Evolutionary conservation across 768 basidiomycete species (phyloP).

Genomic region (Collybia mongolica): DNA sequence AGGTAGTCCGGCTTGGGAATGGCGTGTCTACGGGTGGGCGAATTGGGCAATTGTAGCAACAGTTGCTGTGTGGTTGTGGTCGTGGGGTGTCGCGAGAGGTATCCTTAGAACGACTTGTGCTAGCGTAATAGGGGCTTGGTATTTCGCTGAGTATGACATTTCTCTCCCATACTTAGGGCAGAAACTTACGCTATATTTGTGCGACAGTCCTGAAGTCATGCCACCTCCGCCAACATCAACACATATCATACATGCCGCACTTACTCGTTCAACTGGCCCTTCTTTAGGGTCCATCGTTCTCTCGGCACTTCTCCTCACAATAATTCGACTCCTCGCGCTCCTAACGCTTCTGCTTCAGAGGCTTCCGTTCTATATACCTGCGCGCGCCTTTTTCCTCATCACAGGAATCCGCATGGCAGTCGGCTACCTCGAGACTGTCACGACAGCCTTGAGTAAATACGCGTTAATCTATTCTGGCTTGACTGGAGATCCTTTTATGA

Average conservation of each 20-base stretch:
- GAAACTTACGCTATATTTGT: neutral
- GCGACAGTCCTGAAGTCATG: slow-evolving; percentile 28
- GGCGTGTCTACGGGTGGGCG: slow-evolving; percentile 39
- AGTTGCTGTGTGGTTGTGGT: slow-evolving; percentile 65
- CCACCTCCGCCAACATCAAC: slow-evolving; percentile 57
- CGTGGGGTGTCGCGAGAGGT: slow-evolving; percentile 81
- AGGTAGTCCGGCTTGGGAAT: slow-evolving; percentile 29
- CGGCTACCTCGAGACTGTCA: slow-evolving; percentile 53
- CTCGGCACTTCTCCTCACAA: slow-evolving; percentile 73
- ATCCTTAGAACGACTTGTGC: slow-evolving; percentile 73
- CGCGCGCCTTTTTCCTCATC: slow-evolving; percentile 44
- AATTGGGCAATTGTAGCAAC: slow-evolving; percentile 50
- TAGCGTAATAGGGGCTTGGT: slow-evolving; percentile 90
- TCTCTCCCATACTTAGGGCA: slow-evolving; percentile 1
- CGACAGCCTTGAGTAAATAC: slow-evolving; percentile 53
- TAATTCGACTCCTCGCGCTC: slow-evolving; percentile 58
- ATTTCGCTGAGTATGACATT: slow-evolving; percentile 59
- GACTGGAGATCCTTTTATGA: slow-evolving; percentile 71
- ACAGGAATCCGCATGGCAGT: slow-evolving; percentile 45
- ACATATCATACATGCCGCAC: slow-evolving; percentile 73
- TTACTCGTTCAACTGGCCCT: slow-evolving; percentile 76
- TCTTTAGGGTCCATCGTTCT: slow-evolving; percentile 80
- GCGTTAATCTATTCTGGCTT: slow-evolving; percentile 74
- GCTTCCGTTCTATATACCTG: slow-evolving; percentile 52
- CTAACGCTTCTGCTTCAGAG: slow-evolving; percentile 50